phyloP scores from a whole-genome alignment of 2,329 filamentous ascomycete species.

The Microsporum ferrugineum region DNA sequence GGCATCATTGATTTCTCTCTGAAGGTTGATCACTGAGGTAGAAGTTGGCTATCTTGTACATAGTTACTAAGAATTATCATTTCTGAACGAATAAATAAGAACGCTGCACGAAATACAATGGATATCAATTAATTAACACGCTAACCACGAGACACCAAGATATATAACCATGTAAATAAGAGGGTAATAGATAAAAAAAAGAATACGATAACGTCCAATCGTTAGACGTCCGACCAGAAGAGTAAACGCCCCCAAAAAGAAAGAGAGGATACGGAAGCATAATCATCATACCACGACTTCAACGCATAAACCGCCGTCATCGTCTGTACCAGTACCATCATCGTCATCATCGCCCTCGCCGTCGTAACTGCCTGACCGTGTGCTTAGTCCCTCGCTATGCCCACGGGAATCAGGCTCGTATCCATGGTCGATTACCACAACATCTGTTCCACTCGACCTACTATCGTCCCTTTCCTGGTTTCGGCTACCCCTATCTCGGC shows the following conservation, averaged over 20 bases:
- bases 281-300: constrained; percentile 16
- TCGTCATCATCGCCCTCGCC: constrained; percentile 13
- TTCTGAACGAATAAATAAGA: neutral
- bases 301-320: constrained; percentile 14
- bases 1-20: constrained; percentile 91
- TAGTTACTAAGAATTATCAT: neutral
- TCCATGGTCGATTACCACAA: constrained; percentile 8
- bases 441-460: constrained; percentile 5
- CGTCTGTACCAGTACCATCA: constrained; percentile 13
- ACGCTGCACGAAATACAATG: neutral
- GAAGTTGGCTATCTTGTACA: neutral
- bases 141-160: neutral
- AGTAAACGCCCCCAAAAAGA: neutral
- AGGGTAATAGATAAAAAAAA: neutral
- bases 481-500: constrained; percentile 4
- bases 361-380: constrained; percentile 12
- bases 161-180: neutral
- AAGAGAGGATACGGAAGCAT: neutral
- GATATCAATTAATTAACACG: neutral
- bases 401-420: constrained; percentile 5
- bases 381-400: neutral
- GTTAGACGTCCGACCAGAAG: neutral
- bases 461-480: neutral
- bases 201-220: neutral
- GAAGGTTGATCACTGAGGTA: constrained; percentile 51